Percentiles rank a stretch among this genome's conserved stretches.
Conservation (phyloP, 257 asterid genomes). For the Nicotiana otophora region DNA sequence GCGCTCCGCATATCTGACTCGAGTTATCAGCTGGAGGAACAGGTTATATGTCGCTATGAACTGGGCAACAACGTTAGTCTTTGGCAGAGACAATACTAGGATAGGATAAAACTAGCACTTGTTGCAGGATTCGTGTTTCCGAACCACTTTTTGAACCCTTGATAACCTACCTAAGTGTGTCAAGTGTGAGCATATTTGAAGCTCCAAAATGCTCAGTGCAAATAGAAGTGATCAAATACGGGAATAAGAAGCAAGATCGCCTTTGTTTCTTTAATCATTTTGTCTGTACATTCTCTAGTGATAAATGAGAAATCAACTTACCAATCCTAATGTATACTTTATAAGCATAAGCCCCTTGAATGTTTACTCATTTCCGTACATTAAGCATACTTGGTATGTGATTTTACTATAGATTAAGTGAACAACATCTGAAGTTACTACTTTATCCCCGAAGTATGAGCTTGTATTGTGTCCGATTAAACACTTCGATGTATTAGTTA, state of each 20-base stretch:
- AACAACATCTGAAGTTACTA: too few species aligned
- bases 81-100: conserved; percentile 81
- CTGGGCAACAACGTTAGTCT: conserved; percentile 84
- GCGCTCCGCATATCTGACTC: conserved; percentile 85
- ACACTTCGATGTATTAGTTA: too few species aligned
- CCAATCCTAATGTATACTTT: not conserved
- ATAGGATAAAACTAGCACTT: conserved; percentile 27
- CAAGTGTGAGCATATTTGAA: not conserved
- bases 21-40: conserved; percentile 92
- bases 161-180: not conserved
- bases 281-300: not conserved
- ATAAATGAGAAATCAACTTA: not conserved
- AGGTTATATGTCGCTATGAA: conserved; percentile 75
- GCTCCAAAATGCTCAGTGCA: not conserved
- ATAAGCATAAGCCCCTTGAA: not conserved
- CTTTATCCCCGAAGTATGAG: too few species aligned
- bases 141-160: not conserved
- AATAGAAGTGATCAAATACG: not conserved
- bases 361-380: not conserved
- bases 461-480: too few species aligned
- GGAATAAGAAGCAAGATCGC: not conserved
- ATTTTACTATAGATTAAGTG: too few species aligned
- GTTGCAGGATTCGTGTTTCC: not conserved
- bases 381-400: not conserved
- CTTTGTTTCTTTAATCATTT: not conserved